Evolutionary conservation across 1,139 yeast species (phyloP).

Genomic region (Hyphopichia pseudoburtonii): DNA sequence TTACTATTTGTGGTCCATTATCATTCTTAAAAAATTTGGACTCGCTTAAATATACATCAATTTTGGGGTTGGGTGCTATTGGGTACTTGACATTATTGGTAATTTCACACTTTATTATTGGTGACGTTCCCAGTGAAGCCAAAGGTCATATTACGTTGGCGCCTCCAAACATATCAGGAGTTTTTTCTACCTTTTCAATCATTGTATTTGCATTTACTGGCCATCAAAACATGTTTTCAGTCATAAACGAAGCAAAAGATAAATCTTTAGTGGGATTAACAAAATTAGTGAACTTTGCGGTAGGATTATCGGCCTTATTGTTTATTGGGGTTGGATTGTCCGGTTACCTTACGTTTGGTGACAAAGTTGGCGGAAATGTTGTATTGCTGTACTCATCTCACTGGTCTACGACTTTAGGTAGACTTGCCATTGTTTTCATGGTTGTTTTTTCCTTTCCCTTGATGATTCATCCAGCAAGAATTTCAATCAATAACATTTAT

Average conservation of each 20-base stretch:
- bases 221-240: conserved; percentile 52
- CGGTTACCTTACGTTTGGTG: conserved; percentile 49
- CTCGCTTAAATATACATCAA: conserved; percentile 44
- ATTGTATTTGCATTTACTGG: conserved; percentile 52
- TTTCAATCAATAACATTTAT: conserved; percentile 74
- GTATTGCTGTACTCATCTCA: conserved; percentile 62
- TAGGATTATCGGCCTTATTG: conserved; percentile 36
- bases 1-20: conserved; percentile 39
- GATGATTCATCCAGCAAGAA: conserved; percentile 90
- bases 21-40: conserved; percentile 45
- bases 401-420: conserved; percentile 60
- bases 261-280: conserved; percentile 52
- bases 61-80: conserved; percentile 42
- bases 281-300: conserved; percentile 54
- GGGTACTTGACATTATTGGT: conserved; percentile 40
- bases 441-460: conserved; percentile 87
- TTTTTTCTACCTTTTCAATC: conserved; percentile 59
- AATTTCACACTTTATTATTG: conserved; percentile 31
- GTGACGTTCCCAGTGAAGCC: conserved; percentile 45
- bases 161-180: conserved; percentile 59
- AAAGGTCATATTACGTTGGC: conserved; percentile 57
- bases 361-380: conserved; percentile 66
- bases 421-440: conserved; percentile 75
- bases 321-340: conserved; percentile 42
- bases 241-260: conserved; percentile 52